Evolutionary conservation across 257 asterid species (phyloP).

Genomic region (Solanum medicagineum): DNA sequence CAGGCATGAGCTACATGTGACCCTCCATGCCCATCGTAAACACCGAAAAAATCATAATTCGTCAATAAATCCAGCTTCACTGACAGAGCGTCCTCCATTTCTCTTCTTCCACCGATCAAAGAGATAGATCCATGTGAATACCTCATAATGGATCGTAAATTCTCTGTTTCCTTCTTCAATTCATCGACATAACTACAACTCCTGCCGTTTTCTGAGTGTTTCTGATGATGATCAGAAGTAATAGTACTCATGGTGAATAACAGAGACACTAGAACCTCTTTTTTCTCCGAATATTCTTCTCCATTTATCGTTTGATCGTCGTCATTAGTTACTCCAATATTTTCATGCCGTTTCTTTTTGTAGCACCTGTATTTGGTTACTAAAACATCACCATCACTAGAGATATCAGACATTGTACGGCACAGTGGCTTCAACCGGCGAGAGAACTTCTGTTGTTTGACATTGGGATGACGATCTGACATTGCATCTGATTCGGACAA

Average conservation of each 20-base stretch:
- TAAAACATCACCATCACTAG: neutral
- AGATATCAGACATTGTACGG: neutral
- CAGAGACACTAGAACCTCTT: neutral
- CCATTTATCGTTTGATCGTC: neutral
- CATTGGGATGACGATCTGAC: neutral
- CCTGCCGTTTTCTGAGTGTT: neutral
- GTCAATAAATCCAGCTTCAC: constrained; percentile 26
- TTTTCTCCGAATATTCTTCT: neutral
- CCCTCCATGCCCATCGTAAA: constrained; percentile 73
- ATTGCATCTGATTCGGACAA: neutral
- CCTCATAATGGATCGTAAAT: neutral
- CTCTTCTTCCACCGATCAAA: constrained; percentile 44
- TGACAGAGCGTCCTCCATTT: constrained; percentile 66
- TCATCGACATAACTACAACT: neutral
- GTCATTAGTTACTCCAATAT: neutral
- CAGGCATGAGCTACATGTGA: constrained; percentile 49
- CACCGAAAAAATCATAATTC: constrained; percentile 42
- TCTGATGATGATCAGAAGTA: neutral
- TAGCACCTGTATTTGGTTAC: neutral
- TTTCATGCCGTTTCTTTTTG: neutral
- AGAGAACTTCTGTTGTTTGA: neutral
- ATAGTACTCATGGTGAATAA: neutral
- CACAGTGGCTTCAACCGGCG: neutral
- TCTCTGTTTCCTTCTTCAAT: neutral
- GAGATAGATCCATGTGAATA: constrained; percentile 27